Percentiles rank a stretch among this genome's conserved stretches.
Evolutionary conservation across 2,329 filamentous ascomycete species (phyloP).

Genomic region (Lasiodiplodia hormozganensis): DNA sequence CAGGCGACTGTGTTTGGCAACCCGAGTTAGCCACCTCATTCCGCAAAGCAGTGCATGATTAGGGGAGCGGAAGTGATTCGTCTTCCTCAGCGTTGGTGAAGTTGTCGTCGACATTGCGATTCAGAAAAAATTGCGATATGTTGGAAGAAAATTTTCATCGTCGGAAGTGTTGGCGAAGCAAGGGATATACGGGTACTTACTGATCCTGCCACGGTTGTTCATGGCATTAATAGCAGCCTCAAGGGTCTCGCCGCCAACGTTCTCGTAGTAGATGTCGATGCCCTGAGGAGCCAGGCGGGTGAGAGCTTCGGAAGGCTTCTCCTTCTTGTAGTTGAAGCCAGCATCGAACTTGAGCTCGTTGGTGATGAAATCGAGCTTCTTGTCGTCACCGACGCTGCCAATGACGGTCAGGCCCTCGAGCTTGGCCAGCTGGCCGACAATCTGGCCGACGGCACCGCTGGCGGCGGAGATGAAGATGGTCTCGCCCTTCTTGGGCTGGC

Average conservation of each 20-base stretch:
- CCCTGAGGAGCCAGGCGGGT: conserved; percentile 75
- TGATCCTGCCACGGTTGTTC: conserved; percentile 71
- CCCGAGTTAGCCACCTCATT: conserved; percentile 11
- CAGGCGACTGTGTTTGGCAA: conserved; percentile 50
- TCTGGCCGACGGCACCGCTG: conserved; percentile 79
- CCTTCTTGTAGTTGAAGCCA: conserved; percentile 90
- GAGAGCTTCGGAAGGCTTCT: conserved; percentile 72
- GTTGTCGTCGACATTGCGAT: not conserved
- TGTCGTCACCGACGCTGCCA: conserved; percentile 79
- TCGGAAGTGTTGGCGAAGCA: not conserved
- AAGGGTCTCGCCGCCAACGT: conserved; percentile 77
- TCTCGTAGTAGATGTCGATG: conserved; percentile 85
- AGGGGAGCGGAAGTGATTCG: too few relatives aligned
- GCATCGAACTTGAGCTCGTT: conserved; percentile 74
- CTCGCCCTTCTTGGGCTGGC: conserved; percentile 76
- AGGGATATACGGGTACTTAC: conserved; percentile 51
- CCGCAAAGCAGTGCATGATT: not conserved
- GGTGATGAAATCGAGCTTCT: conserved; percentile 77
- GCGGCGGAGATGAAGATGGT: conserved; percentile 85
- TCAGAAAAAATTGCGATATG: conserved; percentile 7
- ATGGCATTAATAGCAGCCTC: conserved; percentile 70
- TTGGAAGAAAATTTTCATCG: conserved; percentile 9
- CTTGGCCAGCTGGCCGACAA: conserved; percentile 86
- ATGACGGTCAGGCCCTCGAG: conserved; percentile 79
- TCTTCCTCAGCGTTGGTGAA: conserved; percentile 18